These are phyloP conservation scores for Coniochaeta ligniaria DNA, from an alignment of 2,329 filamentous ascomycete species.

Conservation along the genomic window DNA sequence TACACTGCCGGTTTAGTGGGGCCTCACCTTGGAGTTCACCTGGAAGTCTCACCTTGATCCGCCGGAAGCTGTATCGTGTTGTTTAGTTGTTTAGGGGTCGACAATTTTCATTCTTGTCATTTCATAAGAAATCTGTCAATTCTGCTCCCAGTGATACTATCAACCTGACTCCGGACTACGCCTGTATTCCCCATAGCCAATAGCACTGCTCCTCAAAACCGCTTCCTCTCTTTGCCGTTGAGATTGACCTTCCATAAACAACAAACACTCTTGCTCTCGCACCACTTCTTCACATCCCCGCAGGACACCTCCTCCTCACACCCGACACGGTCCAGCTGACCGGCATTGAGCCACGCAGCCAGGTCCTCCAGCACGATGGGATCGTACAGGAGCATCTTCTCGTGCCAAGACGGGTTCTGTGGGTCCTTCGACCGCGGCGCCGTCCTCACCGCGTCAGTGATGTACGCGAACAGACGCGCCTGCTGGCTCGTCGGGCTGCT, in stretches of 20 bases:
- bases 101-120: no score
- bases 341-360: slow-evolving; percentile 72
- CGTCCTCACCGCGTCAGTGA: slow-evolving; percentile 46
- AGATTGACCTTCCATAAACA: slow-evolving; percentile 63
- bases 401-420: slow-evolving; percentile 64
- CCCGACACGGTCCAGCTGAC: slow-evolving; percentile 53
- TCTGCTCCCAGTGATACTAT: no score
- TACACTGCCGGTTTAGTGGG: background rate
- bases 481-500: slow-evolving; percentile 33
- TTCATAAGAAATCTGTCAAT: no score
- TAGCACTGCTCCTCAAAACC: slow-evolving; percentile 21
- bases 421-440: slow-evolving; percentile 43
- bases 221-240: slow-evolving; percentile 45
- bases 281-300: slow-evolving; percentile 77
- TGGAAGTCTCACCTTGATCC: background rate
- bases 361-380: slow-evolving; percentile 85
- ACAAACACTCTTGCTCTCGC: slow-evolving; percentile 78
- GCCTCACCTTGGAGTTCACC: background rate
- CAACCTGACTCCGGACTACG: background rate
- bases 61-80: no score
- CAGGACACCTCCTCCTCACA: slow-evolving; percentile 59
- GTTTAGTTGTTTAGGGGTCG: no score
- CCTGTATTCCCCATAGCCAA: no score
- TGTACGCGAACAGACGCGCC: slow-evolving; percentile 38
- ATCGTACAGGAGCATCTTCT: slow-evolving; percentile 92